Percentiles rank a stretch among this genome's conserved stretches.
phyloP scores from a whole-genome alignment of 139 green algal species.

The Chlorella sp. region DNA sequence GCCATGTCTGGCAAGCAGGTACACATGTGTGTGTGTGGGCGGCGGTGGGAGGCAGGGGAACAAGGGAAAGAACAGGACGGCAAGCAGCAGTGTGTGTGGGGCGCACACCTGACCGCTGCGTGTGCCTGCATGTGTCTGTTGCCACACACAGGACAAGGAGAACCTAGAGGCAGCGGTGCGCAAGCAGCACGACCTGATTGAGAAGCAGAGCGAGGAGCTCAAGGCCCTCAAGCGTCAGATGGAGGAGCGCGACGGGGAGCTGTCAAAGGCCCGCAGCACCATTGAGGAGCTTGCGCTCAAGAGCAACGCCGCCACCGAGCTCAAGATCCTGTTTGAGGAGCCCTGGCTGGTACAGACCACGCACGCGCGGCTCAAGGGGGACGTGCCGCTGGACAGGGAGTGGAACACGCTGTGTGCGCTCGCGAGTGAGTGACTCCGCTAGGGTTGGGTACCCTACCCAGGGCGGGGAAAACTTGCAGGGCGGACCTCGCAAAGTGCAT shows the following conservation, averaged over 20 bases:
- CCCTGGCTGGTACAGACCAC: slow-evolving; percentile 39
- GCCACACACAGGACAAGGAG: slow-evolving; percentile 39
- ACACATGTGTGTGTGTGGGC: not conserved
- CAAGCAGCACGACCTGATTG: slow-evolving; percentile 42
- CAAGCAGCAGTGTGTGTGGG: not conserved
- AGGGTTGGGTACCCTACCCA: too few relatives aligned
- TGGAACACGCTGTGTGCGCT: slow-evolving; percentile 20
- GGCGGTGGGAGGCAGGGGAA: not conserved
- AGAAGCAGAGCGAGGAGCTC: slow-evolving; percentile 49
- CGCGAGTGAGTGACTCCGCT: slow-evolving; percentile 18
- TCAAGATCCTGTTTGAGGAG: slow-evolving; percentile 54
- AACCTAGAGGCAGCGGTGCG: slow-evolving; percentile 37
- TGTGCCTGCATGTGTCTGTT: not conserved
- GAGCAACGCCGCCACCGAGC: slow-evolving; percentile 28
- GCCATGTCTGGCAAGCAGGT: too few relatives aligned
- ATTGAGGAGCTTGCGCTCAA: slow-evolving; percentile 53
- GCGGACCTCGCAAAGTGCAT: too few relatives aligned
- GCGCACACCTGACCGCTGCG: too few relatives aligned
- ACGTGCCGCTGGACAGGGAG: slow-evolving; percentile 39
- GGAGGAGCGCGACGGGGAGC: slow-evolving; percentile 33
- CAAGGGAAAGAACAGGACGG: too few relatives aligned
- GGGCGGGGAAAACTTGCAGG: too few relatives aligned
- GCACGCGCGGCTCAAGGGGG: slow-evolving; percentile 37
- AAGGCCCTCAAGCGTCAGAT: slow-evolving; percentile 32
- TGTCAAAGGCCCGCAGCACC: slow-evolving; percentile 25